Evolutionary conservation across 768 basidiomycete species (phyloP).

Genomic region (Strobilomyces echinocephalus): DNA sequence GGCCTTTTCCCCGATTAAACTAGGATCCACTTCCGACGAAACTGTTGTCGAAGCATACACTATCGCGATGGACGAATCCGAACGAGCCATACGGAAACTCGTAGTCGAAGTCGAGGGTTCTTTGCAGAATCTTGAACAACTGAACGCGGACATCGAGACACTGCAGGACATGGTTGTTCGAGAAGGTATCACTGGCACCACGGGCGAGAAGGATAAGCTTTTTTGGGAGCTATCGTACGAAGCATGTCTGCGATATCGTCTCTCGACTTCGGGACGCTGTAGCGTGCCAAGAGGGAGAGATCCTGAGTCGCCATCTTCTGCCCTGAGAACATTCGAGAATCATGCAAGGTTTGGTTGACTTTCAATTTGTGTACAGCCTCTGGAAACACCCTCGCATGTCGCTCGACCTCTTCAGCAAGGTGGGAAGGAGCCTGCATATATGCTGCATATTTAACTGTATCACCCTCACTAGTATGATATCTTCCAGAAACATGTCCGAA

Average conservation of each 20-base stretch:
- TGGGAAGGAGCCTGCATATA: no score
- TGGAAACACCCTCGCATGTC: no score
- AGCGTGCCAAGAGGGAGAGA: no score
- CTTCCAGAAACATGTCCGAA: no score
- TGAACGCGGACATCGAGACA: constrained; percentile 56
- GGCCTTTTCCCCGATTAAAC: constrained; percentile 39
- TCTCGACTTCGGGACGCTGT: no score
- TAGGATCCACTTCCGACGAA: constrained; percentile 35
- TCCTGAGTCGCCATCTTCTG: no score
- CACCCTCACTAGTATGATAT: not conserved
- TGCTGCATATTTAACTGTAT: not conserved
- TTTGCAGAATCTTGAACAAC: constrained; percentile 48
- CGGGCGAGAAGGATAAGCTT: constrained; percentile 45
- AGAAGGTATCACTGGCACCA: constrained; percentile 45
- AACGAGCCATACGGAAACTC: constrained; percentile 47
- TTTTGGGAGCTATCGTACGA: no score
- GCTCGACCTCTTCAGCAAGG: no score
- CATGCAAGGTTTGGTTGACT: no score
- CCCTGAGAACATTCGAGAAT: no score
- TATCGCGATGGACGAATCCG: constrained; percentile 59
- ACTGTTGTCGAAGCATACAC: constrained; percentile 52
- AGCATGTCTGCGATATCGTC: no score
- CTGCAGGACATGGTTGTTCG: constrained; percentile 57
- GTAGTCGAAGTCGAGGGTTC: constrained; percentile 64
- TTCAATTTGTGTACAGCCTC: no score